Conservation (phyloP, 345 rosid species). For the Arabidopsis arenosa region DNA sequence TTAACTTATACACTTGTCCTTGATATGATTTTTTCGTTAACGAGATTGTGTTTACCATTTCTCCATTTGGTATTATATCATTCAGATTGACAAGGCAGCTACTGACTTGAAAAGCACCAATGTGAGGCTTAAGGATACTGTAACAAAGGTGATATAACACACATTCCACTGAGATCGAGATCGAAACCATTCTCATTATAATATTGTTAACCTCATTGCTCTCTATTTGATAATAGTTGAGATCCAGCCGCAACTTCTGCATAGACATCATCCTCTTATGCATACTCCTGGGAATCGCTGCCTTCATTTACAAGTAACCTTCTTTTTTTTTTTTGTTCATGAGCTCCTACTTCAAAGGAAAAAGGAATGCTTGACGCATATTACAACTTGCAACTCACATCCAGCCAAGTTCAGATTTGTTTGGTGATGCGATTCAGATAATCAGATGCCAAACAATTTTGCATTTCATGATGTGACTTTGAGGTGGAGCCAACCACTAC, state of each 20-base stretch:
- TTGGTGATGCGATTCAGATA: conserved; percentile 16
- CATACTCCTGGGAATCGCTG: conserved; percentile 83
- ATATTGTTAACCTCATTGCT: neutral
- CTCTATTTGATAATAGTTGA: conserved; percentile 53
- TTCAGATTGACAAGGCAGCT: conserved; percentile 83
- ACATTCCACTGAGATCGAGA: conserved; percentile 7
- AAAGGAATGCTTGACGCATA: neutral
- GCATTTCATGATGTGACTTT: conserved; percentile 12
- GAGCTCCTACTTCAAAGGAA: neutral
- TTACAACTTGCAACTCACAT: neutral
- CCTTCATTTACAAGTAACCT: conserved; percentile 86
- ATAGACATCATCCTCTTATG: conserved; percentile 80
- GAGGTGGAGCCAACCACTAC: conserved; percentile 5
- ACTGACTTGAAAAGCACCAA: conserved; percentile 80
- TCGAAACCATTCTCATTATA: neutral
- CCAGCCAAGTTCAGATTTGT: neutral
- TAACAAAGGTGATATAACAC: conserved; percentile 62
- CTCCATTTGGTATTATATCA: neutral
- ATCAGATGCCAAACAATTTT: neutral
- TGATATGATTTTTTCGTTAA: neutral
- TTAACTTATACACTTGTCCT: neutral
- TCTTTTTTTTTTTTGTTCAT: neutral
- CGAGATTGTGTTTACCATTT: neutral
- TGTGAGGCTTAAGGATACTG: conserved; percentile 78
- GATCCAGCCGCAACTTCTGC: conserved; percentile 95